Conservation (phyloP, 148 eudicot species). For the Suaeda aralocaspica region DNA sequence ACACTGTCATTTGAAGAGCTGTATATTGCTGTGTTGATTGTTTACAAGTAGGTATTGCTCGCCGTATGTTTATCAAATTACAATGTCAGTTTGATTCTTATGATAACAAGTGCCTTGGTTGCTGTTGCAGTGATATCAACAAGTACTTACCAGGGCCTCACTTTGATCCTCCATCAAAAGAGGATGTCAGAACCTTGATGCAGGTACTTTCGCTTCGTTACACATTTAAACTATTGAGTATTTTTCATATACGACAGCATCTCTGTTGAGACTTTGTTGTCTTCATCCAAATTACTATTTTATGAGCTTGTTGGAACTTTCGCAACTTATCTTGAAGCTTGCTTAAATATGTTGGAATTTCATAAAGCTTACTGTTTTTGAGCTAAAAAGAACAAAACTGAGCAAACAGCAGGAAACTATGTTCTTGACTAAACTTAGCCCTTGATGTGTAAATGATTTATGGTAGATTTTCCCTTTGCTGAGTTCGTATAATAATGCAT, state of each 20-base stretch:
- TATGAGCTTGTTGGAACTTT: background rate
- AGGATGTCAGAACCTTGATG: slow-evolving; percentile 53
- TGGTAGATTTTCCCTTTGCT: too few species aligned
- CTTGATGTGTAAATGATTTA: too few species aligned
- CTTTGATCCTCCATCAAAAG: slow-evolving; percentile 86
- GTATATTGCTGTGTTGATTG: slow-evolving; percentile 79
- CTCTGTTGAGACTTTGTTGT: background rate
- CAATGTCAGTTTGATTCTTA: background rate
- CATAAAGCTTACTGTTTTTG: too few species aligned
- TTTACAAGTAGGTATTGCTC: slow-evolving; percentile 57
- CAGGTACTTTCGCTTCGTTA: slow-evolving; percentile 37
- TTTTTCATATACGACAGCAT: background rate
- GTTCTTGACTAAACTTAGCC: too few species aligned
- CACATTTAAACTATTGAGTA: too few species aligned
- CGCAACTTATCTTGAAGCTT: too few species aligned
- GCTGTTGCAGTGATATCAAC: slow-evolving; percentile 64
- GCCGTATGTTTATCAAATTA: background rate
- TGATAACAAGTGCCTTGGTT: background rate
- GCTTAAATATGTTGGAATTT: too few species aligned
- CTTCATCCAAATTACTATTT: background rate
- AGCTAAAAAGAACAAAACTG: too few species aligned
- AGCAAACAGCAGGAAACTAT: too few species aligned
- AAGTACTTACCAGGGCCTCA: slow-evolving; percentile 89
- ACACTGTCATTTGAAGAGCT: slow-evolving; percentile 75
- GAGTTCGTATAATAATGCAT: too few species aligned